Evolutionary conservation across 2,329 filamentous ascomycete genomes (phyloP).

Genomic region (Chrysoporthe austroafricana): DNA sequence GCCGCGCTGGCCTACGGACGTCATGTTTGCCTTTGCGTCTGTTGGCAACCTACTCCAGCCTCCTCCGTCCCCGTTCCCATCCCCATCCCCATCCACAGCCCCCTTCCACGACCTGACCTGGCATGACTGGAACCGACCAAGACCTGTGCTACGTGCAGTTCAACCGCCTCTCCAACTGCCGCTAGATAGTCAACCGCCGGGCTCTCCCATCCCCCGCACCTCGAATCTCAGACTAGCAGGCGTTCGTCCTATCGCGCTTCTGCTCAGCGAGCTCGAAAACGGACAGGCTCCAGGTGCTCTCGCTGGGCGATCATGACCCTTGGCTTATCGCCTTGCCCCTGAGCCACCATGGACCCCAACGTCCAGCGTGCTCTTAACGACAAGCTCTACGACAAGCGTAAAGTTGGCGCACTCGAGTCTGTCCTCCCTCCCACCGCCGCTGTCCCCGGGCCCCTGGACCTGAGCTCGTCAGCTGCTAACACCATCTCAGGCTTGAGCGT

Average conservation of each 20-base stretch:
- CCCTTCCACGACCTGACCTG: background rate
- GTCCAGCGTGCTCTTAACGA: slow-evolving; percentile 93
- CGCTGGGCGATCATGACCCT: background rate
- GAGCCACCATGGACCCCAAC: slow-evolving; percentile 74
- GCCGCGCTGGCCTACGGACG: slow-evolving; percentile 6
- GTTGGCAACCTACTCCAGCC: slow-evolving; percentile 10
- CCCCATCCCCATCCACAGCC: background rate
- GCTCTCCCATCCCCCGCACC: background rate
- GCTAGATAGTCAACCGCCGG: background rate
- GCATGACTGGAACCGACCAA: background rate
- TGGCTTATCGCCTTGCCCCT: background rate
- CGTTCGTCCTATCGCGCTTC: background rate
- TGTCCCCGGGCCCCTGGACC: background rate
- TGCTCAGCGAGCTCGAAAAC: background rate
- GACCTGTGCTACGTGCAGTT: background rate
- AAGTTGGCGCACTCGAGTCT: slow-evolving; percentile 94
- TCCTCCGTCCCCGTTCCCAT: background rate
- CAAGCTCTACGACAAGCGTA: slow-evolving; percentile 98
- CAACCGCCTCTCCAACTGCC: slow-evolving; percentile 1
- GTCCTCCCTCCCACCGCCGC: slow-evolving; percentile 39
- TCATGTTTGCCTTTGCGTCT: background rate
- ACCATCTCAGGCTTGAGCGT: slow-evolving; percentile 73
- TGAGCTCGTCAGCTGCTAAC: slow-evolving; percentile 11
- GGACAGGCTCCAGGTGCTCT: background rate
- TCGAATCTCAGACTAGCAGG: background rate